These are phyloP conservation scores for Tolypocladium paradoxum DNA, from an alignment of 2,329 filamentous ascomycete species.

Conservation along the genomic window DNA sequence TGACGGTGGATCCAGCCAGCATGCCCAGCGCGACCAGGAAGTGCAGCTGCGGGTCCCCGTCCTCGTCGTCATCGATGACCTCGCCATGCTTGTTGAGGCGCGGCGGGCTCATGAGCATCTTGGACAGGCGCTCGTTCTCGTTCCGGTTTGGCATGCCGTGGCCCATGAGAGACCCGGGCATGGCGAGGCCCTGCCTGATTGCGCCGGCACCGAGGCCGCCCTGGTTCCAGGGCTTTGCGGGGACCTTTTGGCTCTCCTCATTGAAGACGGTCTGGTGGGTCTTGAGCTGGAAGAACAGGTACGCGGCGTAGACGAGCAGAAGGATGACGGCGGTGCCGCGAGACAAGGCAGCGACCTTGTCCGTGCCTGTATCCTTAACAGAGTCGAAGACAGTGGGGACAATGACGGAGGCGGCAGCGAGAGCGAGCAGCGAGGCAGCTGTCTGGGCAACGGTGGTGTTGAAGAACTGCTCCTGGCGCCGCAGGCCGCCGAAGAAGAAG, in stretches of 20 bases:
- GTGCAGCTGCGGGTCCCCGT: conserved; percentile 64
- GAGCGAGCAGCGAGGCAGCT: conserved; percentile 66
- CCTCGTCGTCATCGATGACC: conserved; percentile 53
- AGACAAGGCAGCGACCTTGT: conserved; percentile 52
- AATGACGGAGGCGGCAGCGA: conserved; percentile 72
- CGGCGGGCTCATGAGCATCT: conserved; percentile 30
- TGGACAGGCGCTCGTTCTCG: conserved; percentile 34
- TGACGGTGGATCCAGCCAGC: conserved; percentile 60
- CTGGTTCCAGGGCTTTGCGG: conserved; percentile 39
- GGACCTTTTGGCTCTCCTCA: conserved; percentile 66
- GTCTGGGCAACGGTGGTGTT: conserved; percentile 89
- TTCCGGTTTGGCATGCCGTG: conserved; percentile 20
- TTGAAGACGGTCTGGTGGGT: conserved; percentile 76
- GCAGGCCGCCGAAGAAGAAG: conserved; percentile 79
- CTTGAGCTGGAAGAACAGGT: conserved; percentile 84
- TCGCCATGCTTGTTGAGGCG: conserved; percentile 20
- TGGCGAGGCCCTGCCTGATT: conserved; percentile 28
- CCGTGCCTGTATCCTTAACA: conserved; percentile 26
- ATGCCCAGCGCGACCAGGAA: conserved; percentile 62
- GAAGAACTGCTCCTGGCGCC: conserved; percentile 75
- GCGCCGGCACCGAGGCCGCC: conserved; percentile 18
- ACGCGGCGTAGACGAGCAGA: conserved; percentile 71
- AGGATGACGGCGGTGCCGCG: conserved; percentile 71
- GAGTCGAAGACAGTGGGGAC: conserved; percentile 79
- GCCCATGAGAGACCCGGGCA: conserved; percentile 27